Evolutionary conservation across 2,329 filamentous ascomycete genomes (phyloP), one percentile per base, ranked within the genome.

Genomic region (Pseudocercospora pini-densiflorae): DNA sequence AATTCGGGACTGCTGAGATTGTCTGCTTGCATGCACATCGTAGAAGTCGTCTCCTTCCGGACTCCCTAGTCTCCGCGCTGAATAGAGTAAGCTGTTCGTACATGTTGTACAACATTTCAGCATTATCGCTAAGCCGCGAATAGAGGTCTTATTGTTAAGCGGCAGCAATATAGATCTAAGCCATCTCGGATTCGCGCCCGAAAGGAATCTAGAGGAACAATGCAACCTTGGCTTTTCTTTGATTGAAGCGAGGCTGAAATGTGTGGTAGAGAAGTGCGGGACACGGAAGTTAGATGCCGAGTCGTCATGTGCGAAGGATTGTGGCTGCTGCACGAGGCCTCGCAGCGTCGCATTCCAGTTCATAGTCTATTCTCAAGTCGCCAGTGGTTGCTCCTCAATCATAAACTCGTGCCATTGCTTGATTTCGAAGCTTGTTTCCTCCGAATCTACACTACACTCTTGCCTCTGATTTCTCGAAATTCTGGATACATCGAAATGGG

Each of bases 401-500:
- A 3, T 27, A 1, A 5, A 31, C 29, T 31, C 29, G 29, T 31
- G 29, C 29, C 29, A 5, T 31, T 33, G 31, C 31, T 33, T 33
- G 31, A 33, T 12, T 33, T 12, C 5, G 29, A 9, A 31, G 29
- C 29, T 31, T 31, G 29, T 6, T 31, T 31, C 8, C 3, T 31
- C 29, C 29, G 8, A 6, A 31, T 8, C 6, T 8, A 31, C 29
- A 5, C 6, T 5, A 31, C 4, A 31, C 10, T 31, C 2, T 33
- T 33, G 31, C 31, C 10, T 31, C 29, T 33, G 9, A 33, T 12
- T 33, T 33, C 2, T 14, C 36, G 16, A n/a, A n/a, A 16, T n/a
- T 40, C 14, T 31, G 29, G 6, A 5, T 1, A 31, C 29, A 6
- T 16, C 47, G 65, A 5, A 55, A 74, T 74, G 71, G 71, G 66